phyloP scores from a whole-genome alignment of 2,329 filamentous ascomycete species.

The Aspergillus sp. region DNA sequence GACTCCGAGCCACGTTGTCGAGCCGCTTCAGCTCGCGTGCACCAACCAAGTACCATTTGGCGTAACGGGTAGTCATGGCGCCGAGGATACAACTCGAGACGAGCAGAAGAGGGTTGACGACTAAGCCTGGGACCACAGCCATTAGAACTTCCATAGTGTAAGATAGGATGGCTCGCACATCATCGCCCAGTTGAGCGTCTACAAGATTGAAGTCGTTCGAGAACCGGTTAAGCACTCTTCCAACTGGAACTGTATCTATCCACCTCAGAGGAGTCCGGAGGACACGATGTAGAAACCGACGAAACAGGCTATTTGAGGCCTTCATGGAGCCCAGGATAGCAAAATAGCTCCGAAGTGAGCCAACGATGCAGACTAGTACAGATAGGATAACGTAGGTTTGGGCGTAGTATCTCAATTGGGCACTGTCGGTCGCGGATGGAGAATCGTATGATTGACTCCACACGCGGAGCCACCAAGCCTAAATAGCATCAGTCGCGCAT shows the following conservation, averaged over 20 bases:
- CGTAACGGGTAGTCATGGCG: slow-evolving; percentile 48
- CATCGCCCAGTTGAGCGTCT: slow-evolving; percentile 65
- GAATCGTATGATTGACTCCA: not conserved
- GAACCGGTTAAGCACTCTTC: slow-evolving; percentile 73
- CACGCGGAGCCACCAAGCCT: not conserved
- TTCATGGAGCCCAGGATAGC: too few species aligned
- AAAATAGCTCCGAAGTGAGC: not conserved
- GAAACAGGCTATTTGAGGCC: not conserved
- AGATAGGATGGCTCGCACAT: slow-evolving; percentile 28
- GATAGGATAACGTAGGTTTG: slow-evolving; percentile 41
- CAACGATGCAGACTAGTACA: slow-evolving; percentile 29
- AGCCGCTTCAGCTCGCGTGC: slow-evolving; percentile 75
- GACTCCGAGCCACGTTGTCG: slow-evolving; percentile 74
- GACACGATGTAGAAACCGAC: not conserved
- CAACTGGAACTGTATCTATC: slow-evolving; percentile 75
- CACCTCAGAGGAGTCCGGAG: slow-evolving; percentile 69
- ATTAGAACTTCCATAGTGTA: slow-evolving; percentile 32
- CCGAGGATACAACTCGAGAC: slow-evolving; percentile 61
- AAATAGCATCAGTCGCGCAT: not conserved
- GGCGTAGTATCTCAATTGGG: not conserved
- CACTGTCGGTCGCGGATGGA: not conserved
- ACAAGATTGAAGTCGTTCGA: slow-evolving; percentile 72
- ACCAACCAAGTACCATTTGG: slow-evolving; percentile 65
- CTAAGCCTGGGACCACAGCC: slow-evolving; percentile 61
- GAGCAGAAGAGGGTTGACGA: slow-evolving; percentile 59